phyloP scores from a whole-genome alignment of 2,329 filamentous ascomycete genomes.

The Colletotrichum sp. region DNA sequence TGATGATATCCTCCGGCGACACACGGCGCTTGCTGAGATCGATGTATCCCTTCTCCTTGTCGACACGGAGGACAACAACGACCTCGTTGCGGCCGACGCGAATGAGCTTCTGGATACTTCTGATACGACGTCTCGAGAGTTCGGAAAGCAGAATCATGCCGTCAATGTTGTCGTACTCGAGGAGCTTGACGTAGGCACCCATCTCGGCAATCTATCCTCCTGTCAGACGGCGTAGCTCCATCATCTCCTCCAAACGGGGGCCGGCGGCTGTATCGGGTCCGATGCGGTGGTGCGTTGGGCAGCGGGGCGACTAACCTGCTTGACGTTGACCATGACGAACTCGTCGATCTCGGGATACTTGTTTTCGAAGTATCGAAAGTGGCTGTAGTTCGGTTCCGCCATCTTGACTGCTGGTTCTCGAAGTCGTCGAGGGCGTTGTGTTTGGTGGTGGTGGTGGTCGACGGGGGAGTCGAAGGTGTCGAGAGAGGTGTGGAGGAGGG shows the following conservation, averaged over 20 bases:
- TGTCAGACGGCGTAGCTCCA: slow-evolving; percentile 22
- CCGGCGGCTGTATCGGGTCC: background rate
- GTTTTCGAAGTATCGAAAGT: slow-evolving; percentile 87
- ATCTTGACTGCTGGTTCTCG: slow-evolving; percentile 64
- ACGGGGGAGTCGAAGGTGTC: slow-evolving; percentile 7
- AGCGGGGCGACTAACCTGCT: slow-evolving; percentile 71
- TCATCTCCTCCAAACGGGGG: background rate
- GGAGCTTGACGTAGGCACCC: slow-evolving; percentile 99
- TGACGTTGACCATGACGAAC: slow-evolving; percentile 99
- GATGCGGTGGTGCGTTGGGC: slow-evolving; percentile 16
- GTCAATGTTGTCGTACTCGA: slow-evolving; percentile 99
- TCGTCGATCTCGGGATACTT: slow-evolving; percentile 98
- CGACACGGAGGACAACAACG: slow-evolving; percentile 96
- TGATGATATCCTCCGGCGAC: slow-evolving; percentile 95
- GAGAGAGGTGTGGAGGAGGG: slow-evolving; percentile 28
- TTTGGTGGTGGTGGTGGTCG: slow-evolving; percentile 19
- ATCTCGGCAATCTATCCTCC: slow-evolving; percentile 88
- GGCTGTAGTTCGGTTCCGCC: slow-evolving; percentile 86
- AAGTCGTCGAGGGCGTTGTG: slow-evolving; percentile 18
- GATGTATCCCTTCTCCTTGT: slow-evolving; percentile 99
- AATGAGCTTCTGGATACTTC: slow-evolving; percentile 98
- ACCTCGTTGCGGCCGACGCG: slow-evolving; percentile 98
- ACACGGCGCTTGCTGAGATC: slow-evolving; percentile 98
- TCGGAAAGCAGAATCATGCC: slow-evolving; percentile 99
- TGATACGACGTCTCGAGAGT: slow-evolving; percentile 95